Evolutionary conservation across 306 rosid species (phyloP), one percentile per base, ranked within the genome.

Genomic region (Vicia faba): DNA sequence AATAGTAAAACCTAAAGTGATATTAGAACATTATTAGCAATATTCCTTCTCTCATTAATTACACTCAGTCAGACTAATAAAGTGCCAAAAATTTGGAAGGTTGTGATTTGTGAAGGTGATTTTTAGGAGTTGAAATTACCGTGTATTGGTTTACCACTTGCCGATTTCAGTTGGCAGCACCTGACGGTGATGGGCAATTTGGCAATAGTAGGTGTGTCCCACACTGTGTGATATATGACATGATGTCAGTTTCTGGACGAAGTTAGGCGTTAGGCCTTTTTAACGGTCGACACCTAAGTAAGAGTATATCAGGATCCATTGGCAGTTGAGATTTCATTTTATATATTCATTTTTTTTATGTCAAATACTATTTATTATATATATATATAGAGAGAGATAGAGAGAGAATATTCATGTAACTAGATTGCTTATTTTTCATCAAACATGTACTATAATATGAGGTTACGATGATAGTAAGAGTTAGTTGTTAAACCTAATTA

Each of bases 221-320:
- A 46, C 65, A 66, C 33, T 3, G 8, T n/a, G 5, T 14, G 11
- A 20, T 9, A 50, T 19, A 15, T 46, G 9, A 53, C 23, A 53
- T 82, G 78, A 75, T 57, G 84, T 78, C 28, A 61, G 39, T 50
- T 61, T 54, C 8, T 12, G 41, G 61, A 56, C 29, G 36, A 56
- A 62, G 78, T 66, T 85, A 57, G 82, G 75, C 64, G 78, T 66
- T 85, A 57, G 82, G 75, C 64, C 66, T 61, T 66, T 65, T 26
- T 72, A 85, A 85, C 82, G 66, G 85, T 74, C 61, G 26, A 67
- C 75, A 82, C 77, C 74, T 68, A 67, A 35, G 28, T 16, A 9
- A 46, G 54, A n/a, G 13, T 2, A 12, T 1, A 2, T 3, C 26
- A 12, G 60, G 67, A 62, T 75, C 81, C 63, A 57, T 57, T 57